Base-by-base conservation (phyloP, 768 basidiomycete genomes). In the Auriscalpium vulgare region DNA sequence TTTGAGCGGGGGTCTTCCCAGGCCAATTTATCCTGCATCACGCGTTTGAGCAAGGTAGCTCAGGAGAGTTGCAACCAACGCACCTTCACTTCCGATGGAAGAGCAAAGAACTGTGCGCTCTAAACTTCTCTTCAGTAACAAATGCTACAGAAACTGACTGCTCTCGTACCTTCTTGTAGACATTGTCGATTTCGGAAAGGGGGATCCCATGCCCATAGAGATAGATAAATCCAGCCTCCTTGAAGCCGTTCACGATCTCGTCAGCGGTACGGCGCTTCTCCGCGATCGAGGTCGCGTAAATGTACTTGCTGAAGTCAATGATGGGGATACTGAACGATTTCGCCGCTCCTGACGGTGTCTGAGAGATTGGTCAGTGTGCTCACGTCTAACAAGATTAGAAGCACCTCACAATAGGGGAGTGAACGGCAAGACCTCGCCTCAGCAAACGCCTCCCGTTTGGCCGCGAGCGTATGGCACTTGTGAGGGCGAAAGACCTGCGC, bases 1-100 rank as follows among this genome's bases (percentile, higher is more conserved):
- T 95, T 92, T 8, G 89, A 79, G 43, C 88, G 82, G 57, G 91
- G 89, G 66, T 91, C 88, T 54, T 88, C 85, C 91, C 91, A 93
- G 55, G 83, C 82, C 7, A 92, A 76, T 57, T 74, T 71, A 49
- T 76, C 72, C 84, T 89, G 47, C 17, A 17, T 17, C 17, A 4
- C 2, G 17, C 23, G 19, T 37, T 40, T 19, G 37, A 19, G 5
- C 21, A 9, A 10, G 10, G n/a, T 37, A 45, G 17, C 43, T 13
- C 1, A 23, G 13, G 10, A 36, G 23, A 34, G 21, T 46, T 34
- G 23, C 45, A 50, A 14, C 3, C 21, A 44, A 49, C 61, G 34
- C 53, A 80, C 87, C 75, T 91, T 91, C 46, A 72, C 67, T 47
- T 83, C 79, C 46, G 69, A 63, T 5, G 89, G 81, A 54, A 93